Percentiles rank a stretch among this genome's conserved stretches.
Conservation (phyloP, 805 yeast species). For the Sugiyamaella qingdaonensis region DNA sequence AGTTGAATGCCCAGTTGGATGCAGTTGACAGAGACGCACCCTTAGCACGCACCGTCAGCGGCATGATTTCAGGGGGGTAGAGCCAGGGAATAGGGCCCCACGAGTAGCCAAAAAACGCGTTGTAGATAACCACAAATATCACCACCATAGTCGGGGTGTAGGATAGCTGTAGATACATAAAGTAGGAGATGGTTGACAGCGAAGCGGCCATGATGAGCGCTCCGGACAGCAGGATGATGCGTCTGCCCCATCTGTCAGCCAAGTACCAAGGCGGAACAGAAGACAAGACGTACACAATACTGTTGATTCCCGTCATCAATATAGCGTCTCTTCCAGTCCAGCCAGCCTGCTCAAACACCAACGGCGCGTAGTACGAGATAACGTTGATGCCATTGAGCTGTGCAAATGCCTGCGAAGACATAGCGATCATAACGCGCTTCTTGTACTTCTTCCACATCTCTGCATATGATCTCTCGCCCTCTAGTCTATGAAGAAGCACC, state of each 20-base stretch:
- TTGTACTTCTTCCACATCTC: slow-evolving; percentile 76
- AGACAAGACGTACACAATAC: slow-evolving; percentile 53
- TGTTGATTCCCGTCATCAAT: slow-evolving; percentile 82
- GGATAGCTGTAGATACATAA: slow-evolving; percentile 46
- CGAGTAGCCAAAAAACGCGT: slow-evolving; percentile 77
- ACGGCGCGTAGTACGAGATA: slow-evolving; percentile 87
- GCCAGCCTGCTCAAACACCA: slow-evolving; percentile 93
- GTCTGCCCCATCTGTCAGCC: slow-evolving; percentile 88
- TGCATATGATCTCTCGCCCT: slow-evolving; percentile 70
- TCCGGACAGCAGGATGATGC: slow-evolving; percentile 77
- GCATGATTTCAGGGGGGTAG: slow-evolving; percentile 81
- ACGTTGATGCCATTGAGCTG: slow-evolving; percentile 92
- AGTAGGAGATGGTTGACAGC: slow-evolving; percentile 59
- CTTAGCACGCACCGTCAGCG: slow-evolving; percentile 77
- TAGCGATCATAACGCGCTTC: slow-evolving; percentile 76
- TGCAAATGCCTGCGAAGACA: slow-evolving; percentile 88
- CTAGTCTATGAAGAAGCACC: slow-evolving; percentile 68
- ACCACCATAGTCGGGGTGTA: slow-evolving; percentile 71
- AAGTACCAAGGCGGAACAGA: slow-evolving; percentile 89
- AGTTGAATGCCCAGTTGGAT: slow-evolving; percentile 89
- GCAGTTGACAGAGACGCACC: slow-evolving; percentile 91
- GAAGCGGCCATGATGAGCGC: slow-evolving; percentile 76
- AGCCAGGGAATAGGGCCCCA: slow-evolving; percentile 97
- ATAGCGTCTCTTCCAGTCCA: slow-evolving; percentile 87
- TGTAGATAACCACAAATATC: slow-evolving; percentile 68